Conservation (phyloP, 1,139 yeast species). For the Debaryomyces nepalensis region DNA sequence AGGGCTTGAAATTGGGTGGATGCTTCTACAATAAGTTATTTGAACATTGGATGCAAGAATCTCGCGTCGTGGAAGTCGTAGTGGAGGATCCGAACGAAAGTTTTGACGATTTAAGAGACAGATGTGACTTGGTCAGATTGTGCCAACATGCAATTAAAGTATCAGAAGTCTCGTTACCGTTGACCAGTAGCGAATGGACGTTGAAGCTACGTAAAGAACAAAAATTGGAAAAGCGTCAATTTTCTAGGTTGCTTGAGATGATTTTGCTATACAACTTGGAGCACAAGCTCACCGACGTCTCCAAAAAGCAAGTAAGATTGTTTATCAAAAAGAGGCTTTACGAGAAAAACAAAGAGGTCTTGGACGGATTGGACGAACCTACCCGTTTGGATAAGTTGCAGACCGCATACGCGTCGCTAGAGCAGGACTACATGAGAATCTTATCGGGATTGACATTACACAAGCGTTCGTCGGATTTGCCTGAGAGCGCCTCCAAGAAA, state of each 20-base stretch:
- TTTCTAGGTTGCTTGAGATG: conserved; percentile 79
- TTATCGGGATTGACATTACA: conserved; percentile 40
- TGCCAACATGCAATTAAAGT: conserved; percentile 13
- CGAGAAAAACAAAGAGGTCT: conserved; percentile 78
- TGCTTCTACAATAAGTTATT: conserved; percentile 61
- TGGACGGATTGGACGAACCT: conserved; percentile 64
- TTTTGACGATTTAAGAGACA: conserved; percentile 88
- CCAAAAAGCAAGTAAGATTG: conserved; percentile 52
- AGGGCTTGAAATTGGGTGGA: conserved; percentile 72
- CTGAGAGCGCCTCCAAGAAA: conserved; percentile 8
- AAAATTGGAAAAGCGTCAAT: conserved; percentile 81
- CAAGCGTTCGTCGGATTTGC: conserved; percentile 5
- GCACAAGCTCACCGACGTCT: conserved; percentile 26
- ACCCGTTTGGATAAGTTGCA: conserved; percentile 72
- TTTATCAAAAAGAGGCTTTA: conserved; percentile 74
- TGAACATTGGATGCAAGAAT: conserved; percentile 58
- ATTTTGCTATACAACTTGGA: conserved; percentile 54
- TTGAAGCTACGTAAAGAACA: conserved; percentile 36
- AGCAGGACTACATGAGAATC: conserved; percentile 69
- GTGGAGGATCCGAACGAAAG: conserved; percentile 96
- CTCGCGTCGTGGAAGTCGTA: conserved; percentile 69
- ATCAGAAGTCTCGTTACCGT: conserved; percentile 22
- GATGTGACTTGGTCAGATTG: conserved; percentile 71
- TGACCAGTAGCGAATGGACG: conserved; percentile 48
- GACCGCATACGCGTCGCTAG: conserved; percentile 70